Evolutionary conservation across 352 stramenopile genomes (phyloP), one percentile per base, ranked within the genome.

Genomic region (Peronospora tabacina): DNA sequence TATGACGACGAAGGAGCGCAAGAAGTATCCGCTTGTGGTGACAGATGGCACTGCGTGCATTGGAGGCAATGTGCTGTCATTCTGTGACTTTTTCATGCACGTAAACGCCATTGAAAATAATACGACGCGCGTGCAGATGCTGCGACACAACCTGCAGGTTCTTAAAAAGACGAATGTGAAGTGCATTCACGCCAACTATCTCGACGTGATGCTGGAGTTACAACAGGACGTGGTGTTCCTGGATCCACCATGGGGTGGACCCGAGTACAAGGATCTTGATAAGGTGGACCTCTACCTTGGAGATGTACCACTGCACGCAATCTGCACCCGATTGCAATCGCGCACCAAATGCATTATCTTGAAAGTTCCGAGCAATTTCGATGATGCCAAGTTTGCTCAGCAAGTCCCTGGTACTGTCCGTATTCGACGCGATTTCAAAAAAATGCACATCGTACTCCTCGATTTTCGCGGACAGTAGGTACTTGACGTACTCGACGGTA

Each of bases 311-410:
- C 65, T 90, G 41, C 69, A 87, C 40, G 68, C 75, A 11, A 75
- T 90, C 42, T 89, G 77, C 43, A 60, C 68, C 39, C 61, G 54
- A 30, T 51, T 90, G 19, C 44, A 75, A 24, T 56, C 63, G 4
- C 61, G 52, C 19, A 49, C 75, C 34, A 66, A 83, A 52, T 76
- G 71, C 38, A 64, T 90, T n/a, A 64, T 89, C 20, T 51, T 92
- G 35, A 92, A 92, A 43, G 78, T 90, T 29, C 82, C 82, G 12
- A 85, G 64, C 13, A 92, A 92, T 51, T 92, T 90, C 55, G 78
- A 92, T 52, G 62, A 75, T 16, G 72, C 74, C 2, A 86, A 85
- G 51, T 88, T 91, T 44, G 68, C 79, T 1, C 49, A 58, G 28
- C 52, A 66, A 20, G 76, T 90, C 5, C 75, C 74, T 0, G 79